Base-by-base conservation (phyloP, 306 rosid species). In the Inga leiocalycina region DNA sequence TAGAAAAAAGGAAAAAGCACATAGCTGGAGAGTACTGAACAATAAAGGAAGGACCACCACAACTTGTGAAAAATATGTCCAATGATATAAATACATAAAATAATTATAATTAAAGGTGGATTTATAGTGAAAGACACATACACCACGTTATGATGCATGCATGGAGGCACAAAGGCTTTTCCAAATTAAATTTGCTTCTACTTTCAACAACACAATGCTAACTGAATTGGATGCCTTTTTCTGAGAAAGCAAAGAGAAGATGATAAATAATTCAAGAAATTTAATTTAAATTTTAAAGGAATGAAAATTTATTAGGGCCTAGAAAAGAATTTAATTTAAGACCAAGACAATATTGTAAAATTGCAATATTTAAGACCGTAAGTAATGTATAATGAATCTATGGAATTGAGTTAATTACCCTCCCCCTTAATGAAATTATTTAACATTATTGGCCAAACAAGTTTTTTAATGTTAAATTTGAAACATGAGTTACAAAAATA, bases 251-350 rank as follows among this genome's bases (percentile, higher is more conserved):
- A 74, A 66, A 74, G 52, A 64, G 30, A 22, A 37, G 65, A 66
- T 79, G 83, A 52, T 77, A 74, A 66, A 84, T 79, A 8, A 59
- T 59, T 59, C 66, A 22, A 59, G 32, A 59, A n/a, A 59, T 59
- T 59, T 37, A 4, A 37, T 37, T 2, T n/a, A 24, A 24, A 24
- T 24, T 24, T 24, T 24, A 59, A 59, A 59, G 32, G 65, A 22
- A 22, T 10, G 32, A 9, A 5, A 22, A 22, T 59, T 59, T 57
- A 59, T 6, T 54, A 56, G 12, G 32, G 10, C 32, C 32, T n/a
- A n/a, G 2, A 8, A 11, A 8, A n/a, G 65, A 22, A 8, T 59
- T 22, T 59, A 20, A 8, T 9, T 59, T 20, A 9, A 59, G 30
- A 22, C 14, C 32, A 22, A 54, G 1, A 57, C 65, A 24, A 24